Evolutionary conservation across 805 yeast species (phyloP).

Genomic region (Hanseniaspora occidentalis): DNA sequence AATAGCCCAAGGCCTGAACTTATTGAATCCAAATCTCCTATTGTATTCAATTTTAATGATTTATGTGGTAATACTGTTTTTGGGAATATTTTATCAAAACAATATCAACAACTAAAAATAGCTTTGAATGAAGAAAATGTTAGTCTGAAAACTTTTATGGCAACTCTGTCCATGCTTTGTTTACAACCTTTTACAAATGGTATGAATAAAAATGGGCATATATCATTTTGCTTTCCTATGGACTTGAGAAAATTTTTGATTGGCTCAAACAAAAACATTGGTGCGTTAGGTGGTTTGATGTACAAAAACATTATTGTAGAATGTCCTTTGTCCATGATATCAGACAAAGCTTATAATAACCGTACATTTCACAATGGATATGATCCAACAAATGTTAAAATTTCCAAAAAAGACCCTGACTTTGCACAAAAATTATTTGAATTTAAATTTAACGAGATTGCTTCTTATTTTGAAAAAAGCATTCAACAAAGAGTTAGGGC

Average conservation of each 20-base stretch:
- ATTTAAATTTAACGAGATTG: conserved; percentile 15
- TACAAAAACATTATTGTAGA: conserved; percentile 18
- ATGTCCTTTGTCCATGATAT: conserved; percentile 16
- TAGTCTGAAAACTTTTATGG: conserved; percentile 16
- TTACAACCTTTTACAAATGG: conserved; percentile 10
- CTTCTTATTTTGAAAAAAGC: conserved; percentile 11
- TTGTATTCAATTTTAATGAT: conserved; percentile 10
- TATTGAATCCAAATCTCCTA: conserved; percentile 6
- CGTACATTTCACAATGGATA: conserved; percentile 12
- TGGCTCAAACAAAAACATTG: background rate
- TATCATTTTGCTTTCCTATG: conserved; percentile 16
- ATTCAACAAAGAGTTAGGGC: conserved; percentile 11
- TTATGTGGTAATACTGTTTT: conserved; percentile 20
- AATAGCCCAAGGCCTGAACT: conserved; percentile 8
- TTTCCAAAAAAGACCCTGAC: conserved; percentile 9
- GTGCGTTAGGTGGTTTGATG: conserved; percentile 12
- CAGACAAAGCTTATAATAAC: conserved; percentile 11
- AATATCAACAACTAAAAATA: conserved; percentile 10
- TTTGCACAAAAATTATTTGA: conserved; percentile 14
- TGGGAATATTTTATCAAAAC: conserved; percentile 12
- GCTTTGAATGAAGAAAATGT: conserved; percentile 13
- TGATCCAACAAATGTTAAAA: conserved; percentile 11
- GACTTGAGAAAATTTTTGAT: conserved; percentile 13
- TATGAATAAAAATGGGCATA: conserved; percentile 10
- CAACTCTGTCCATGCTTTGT: conserved; percentile 19